Conservation (phyloP, 768 basidiomycete genomes). For the Lyophyllum shimeji region DNA sequence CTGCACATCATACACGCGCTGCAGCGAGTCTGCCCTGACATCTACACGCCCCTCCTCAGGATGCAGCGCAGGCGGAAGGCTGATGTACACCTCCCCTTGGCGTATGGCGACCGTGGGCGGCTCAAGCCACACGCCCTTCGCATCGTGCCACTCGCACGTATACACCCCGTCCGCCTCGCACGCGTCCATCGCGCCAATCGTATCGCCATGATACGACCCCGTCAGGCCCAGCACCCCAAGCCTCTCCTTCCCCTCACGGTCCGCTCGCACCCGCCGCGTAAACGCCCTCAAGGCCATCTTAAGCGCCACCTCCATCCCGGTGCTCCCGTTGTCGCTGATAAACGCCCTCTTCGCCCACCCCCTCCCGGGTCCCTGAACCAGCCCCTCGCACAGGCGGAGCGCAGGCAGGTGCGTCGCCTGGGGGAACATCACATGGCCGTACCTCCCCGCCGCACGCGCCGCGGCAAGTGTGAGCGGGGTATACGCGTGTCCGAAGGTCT, state of each 20-base stretch:
- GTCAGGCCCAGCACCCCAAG: conserved; percentile 83
- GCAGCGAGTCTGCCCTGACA: conserved; percentile 44
- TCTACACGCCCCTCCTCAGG: conserved; percentile 18
- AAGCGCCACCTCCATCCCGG: conserved; percentile 95
- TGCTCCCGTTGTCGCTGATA: conserved; percentile 94
- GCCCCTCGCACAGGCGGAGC: conserved; percentile 75
- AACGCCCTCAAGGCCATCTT: conserved; percentile 92
- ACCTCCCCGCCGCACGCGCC: conserved; percentile 86
- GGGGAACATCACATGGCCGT: conserved; percentile 97
- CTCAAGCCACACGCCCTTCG: conserved; percentile 92
- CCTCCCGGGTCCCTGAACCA: conserved; percentile 79
- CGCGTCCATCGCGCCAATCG: conserved; percentile 97
- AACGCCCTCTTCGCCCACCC: conserved; percentile 93
- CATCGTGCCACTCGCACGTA: conserved; percentile 94
- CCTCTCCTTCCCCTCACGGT: conserved; percentile 33
- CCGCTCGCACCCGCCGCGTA: conserved; percentile 25
- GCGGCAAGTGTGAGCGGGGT: conserved; percentile 81
- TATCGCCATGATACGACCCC: conserved; percentile 97
- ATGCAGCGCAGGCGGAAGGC: conserved; percentile 44
- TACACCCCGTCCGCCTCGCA: conserved; percentile 82
- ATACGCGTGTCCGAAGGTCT: conserved; percentile 82
- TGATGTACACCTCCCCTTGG: conserved; percentile 53
- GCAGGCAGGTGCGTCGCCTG: conserved; percentile 86
- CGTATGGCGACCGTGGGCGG: conserved; percentile 77
- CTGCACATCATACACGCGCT: conserved; percentile 70